phyloP scores from a whole-genome alignment of 2,329 filamentous ascomycete genomes.

The Albophoma yamanashiensis region DNA sequence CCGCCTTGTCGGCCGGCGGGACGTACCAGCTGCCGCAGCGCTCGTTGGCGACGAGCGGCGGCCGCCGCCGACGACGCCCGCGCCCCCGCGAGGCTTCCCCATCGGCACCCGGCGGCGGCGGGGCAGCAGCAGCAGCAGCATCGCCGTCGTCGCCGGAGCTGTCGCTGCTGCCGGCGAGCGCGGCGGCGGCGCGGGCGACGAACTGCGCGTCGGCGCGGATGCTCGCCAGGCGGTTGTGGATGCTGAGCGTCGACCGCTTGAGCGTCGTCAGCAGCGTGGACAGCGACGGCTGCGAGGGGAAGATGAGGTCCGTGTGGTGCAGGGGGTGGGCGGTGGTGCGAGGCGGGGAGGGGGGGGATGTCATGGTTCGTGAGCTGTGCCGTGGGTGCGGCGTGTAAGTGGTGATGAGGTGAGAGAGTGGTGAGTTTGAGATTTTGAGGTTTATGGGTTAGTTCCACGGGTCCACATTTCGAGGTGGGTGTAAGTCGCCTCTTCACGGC shows the following conservation, averaged over 20 bases:
- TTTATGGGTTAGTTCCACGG: background rate
- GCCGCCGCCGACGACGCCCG: conserved; percentile 5
- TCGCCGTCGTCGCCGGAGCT: no score
- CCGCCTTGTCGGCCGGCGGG: conserved; percentile 48
- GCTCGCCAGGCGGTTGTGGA: conserved; percentile 72
- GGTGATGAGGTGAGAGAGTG: background rate
- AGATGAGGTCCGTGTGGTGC: conserved; percentile 32
- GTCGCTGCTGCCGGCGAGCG: no score
- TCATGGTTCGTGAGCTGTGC: background rate
- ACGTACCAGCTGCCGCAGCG: conserved; percentile 97
- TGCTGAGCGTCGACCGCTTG: conserved; percentile 64
- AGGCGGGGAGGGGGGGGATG: background rate
- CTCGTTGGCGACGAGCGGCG: conserved; percentile 85
- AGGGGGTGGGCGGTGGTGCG: conserved; percentile 5
- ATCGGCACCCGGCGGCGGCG: no score
- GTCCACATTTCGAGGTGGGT: background rate
- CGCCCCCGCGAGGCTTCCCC: no score
- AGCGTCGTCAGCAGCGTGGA: conserved; percentile 61
- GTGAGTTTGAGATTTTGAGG: background rate
- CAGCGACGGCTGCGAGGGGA: conserved; percentile 51
- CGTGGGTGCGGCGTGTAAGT: background rate
- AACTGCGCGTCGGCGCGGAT: conserved; percentile 70
- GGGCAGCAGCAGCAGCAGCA: no score
- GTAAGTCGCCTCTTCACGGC: background rate
- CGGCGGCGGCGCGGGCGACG: conserved; percentile 37